Percentiles rank a stretch among this genome's conserved stretches.
Evolutionary conservation across 2,329 filamentous ascomycete genomes (phyloP).

Genomic region (Diplodia corticola): DNA sequence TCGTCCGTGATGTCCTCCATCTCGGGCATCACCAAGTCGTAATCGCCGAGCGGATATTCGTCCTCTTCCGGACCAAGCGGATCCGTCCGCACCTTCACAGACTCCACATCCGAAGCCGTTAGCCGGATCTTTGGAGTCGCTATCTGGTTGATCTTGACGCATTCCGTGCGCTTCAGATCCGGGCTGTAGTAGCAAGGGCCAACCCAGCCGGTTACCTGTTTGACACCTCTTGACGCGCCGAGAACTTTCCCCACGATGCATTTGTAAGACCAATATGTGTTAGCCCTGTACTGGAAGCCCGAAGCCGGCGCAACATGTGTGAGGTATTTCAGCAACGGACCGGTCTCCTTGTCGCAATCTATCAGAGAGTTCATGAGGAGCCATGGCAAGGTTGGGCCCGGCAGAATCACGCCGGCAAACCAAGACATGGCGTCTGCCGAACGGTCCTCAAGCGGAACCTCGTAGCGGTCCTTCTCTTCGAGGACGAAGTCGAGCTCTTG

Average conservation of each 20-base stretch:
- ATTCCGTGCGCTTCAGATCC: constrained; percentile 68
- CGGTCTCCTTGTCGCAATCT: constrained; percentile 70
- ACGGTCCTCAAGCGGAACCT: constrained; percentile 55
- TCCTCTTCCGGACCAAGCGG: constrained; percentile 65
- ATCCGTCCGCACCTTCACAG: constrained; percentile 67
- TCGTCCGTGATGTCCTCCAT: constrained; percentile 61
- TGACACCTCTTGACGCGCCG: constrained; percentile 65
- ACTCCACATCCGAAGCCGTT: constrained; percentile 60
- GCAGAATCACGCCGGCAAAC: constrained; percentile 72
- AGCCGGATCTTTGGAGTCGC: constrained; percentile 57
- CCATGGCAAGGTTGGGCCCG: constrained; percentile 70
- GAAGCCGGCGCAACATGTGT: constrained; percentile 68
- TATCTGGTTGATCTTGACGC: constrained; percentile 66
- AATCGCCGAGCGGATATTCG: constrained; percentile 66
- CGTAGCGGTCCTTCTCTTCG: constrained; percentile 56
- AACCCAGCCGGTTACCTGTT: constrained; percentile 71
- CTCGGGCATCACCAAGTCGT: constrained; percentile 61
- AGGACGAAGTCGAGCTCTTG: constrained; percentile 63
- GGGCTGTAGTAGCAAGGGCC: constrained; percentile 68
- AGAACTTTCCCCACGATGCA: constrained; percentile 76
- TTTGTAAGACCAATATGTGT: constrained; percentile 73
- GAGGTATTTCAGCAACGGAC: constrained; percentile 65
- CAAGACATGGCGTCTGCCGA: constrained; percentile 76
- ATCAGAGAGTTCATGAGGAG: constrained; percentile 77
- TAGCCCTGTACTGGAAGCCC: constrained; percentile 75